Conservation (phyloP, 2,329 filamentous ascomycete genomes). For the Stachybotrys elegans region DNA sequence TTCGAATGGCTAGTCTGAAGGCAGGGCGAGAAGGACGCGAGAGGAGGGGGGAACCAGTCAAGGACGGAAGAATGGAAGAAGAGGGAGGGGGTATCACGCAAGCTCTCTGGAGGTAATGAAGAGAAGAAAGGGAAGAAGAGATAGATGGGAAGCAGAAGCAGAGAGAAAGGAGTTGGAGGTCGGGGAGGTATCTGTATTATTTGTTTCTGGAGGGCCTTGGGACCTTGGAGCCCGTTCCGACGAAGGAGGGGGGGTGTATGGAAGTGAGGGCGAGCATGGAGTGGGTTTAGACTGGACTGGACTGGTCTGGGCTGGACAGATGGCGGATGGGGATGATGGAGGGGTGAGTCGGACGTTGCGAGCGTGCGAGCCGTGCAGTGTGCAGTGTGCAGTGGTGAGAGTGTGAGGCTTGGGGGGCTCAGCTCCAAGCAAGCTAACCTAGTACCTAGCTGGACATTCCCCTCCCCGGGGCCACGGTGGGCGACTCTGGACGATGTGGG, state of each 20-base stretch:
- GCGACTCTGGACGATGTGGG: too few relatives aligned
- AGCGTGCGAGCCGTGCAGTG: neutral
- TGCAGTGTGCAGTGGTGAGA: too few relatives aligned
- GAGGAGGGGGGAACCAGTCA: constrained; percentile 11
- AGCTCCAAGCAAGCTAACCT: too few relatives aligned
- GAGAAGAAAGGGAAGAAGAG: constrained; percentile 13
- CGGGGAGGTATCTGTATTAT: constrained; percentile 2
- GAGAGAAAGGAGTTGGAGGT: too few relatives aligned
- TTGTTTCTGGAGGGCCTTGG: neutral
- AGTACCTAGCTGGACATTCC: too few relatives aligned
- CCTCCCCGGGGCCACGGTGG: too few relatives aligned
- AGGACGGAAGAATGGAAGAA: constrained; percentile 10
- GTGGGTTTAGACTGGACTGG: neutral
- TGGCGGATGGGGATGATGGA: constrained; percentile 1
- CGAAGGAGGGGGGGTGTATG: too few relatives aligned
- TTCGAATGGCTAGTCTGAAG: constrained; percentile 7
- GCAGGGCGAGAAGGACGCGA: constrained; percentile 8
- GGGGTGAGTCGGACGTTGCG: neutral
- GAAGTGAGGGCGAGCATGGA: neutral
- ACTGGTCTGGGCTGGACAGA: neutral
- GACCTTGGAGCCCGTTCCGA: too few relatives aligned
- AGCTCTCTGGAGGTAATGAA: constrained; percentile 15
- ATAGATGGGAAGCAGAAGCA: neutral
- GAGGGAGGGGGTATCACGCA: constrained; percentile 20
- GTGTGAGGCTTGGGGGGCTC: too few relatives aligned